Evolutionary conservation across 108 stramenopile species (phyloP).

Genomic region (Cyclotella sp.): DNA sequence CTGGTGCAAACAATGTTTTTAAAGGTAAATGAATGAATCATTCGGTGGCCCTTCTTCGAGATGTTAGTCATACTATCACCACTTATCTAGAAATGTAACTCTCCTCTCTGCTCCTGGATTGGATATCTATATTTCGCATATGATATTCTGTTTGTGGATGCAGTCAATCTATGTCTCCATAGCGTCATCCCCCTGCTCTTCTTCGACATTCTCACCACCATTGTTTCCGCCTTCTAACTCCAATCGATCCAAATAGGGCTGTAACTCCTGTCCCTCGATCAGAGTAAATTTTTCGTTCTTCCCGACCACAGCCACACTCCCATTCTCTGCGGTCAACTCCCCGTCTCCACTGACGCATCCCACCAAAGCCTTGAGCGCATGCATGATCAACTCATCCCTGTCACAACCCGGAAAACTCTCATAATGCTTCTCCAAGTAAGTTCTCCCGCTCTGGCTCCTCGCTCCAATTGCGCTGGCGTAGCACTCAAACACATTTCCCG

Average conservation of each 20-base stretch:
- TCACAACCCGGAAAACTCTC: conserved; percentile 62
- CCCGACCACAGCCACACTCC: conserved; percentile 82
- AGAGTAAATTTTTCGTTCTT: conserved; percentile 75
- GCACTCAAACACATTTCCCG: conserved; percentile 97
- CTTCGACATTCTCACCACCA: conserved; percentile 43
- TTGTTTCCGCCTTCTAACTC: conserved; percentile 74
- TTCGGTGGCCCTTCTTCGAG: too few relatives aligned
- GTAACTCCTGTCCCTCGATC: conserved; percentile 85
- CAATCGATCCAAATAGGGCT: conserved; percentile 84
- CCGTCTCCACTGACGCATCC: conserved; percentile 93
- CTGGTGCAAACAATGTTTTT: too few relatives aligned
- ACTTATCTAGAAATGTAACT: too few relatives aligned
- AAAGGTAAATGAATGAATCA: too few relatives aligned
- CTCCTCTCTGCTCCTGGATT: too few relatives aligned
- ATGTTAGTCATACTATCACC: too few relatives aligned
- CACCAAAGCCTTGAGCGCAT: conserved; percentile 93
- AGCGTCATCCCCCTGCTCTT: conserved; percentile 65
- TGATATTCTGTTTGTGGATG: too few relatives aligned
- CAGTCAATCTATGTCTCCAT: conserved; percentile 45
- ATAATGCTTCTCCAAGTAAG: conserved; percentile 97
- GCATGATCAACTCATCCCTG: conserved; percentile 93
- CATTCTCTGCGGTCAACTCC: conserved; percentile 92
- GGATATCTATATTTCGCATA: too few relatives aligned
- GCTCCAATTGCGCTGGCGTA: conserved; percentile 97
- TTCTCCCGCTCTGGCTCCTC: conserved; percentile 92